These are phyloP conservation scores for Kodamaea kakaduensis DNA, from an alignment of 805 yeast genomes.

Conservation along the genomic window DNA sequence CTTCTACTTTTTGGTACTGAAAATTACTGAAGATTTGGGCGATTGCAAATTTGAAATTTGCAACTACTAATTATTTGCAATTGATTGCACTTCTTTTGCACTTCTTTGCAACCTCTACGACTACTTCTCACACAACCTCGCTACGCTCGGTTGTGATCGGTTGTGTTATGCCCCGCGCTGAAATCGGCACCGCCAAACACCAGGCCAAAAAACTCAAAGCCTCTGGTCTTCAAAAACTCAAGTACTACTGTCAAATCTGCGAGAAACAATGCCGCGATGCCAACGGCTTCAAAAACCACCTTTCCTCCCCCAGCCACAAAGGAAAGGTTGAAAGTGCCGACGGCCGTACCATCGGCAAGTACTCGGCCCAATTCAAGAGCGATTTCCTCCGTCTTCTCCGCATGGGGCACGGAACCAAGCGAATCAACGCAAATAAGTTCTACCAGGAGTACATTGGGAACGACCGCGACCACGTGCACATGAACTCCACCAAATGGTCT, in stretches of 20 bases:
- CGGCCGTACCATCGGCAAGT: constrained; percentile 51
- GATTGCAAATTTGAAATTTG: too few relatives aligned
- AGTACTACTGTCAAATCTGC: constrained; percentile 89
- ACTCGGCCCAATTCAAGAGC: constrained; percentile 52
- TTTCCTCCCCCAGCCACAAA: constrained; percentile 74
- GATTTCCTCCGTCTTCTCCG: constrained; percentile 64
- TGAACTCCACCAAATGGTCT: constrained; percentile 84
- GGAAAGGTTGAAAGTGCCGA: constrained; percentile 46
- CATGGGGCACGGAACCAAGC: constrained; percentile 76
- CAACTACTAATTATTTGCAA: background rate
- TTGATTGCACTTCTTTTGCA: too few relatives aligned
- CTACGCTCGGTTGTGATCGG: background rate
- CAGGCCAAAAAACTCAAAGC: constrained; percentile 75
- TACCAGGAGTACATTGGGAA: constrained; percentile 81
- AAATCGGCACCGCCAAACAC: constrained; percentile 52
- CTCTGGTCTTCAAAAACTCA: constrained; percentile 78
- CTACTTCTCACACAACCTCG: too few relatives aligned
- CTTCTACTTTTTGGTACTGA: too few relatives aligned
- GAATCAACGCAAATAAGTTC: constrained; percentile 74
- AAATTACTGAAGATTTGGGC: too few relatives aligned
- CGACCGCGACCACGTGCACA: constrained; percentile 80
- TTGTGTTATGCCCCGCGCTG: constrained; percentile 29
- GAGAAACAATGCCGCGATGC: constrained; percentile 93
- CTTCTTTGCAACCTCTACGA: too few relatives aligned
- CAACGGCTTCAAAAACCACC: constrained; percentile 90